Evolutionary conservation across 2,329 filamentous ascomycete genomes (phyloP), one percentile per base, ranked within the genome.

Genomic region (Fusarium redolens): DNA sequence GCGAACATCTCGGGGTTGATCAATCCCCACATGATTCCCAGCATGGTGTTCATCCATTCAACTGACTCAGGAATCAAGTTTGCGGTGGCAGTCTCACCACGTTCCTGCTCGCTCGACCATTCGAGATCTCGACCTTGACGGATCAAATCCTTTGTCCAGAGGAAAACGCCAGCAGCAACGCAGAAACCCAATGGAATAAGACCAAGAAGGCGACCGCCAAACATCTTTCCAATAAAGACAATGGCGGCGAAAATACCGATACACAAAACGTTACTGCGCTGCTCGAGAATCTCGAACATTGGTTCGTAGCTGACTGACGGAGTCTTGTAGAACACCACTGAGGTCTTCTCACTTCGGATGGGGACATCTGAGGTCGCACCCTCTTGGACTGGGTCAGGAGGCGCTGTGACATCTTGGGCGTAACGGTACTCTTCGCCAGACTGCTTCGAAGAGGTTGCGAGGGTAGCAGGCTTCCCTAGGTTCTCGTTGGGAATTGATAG

Each of bases 1-100:
- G 90, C 86, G 81, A 99, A 96, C 93, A 98, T 97, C 47, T 98
- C 96, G 0, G 96, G 96, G 78, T 98, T 97, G 72, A 98, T 91
- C 7, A 98, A 85, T 1, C 94, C 93, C 96, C 96, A 99, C 47
- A 96, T 87, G 45, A 97, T 89, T 4, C 89, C 90, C 7, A 98
- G 82, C 56, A 96, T 89, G 0, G 93, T 95, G 81, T 99, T 99
- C 89, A 99, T 92, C 96, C 96, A 98, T 69, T 95, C 92, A 11
- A 97, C 95, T 1, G 93, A 97, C 82, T 98, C 96, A 0, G 96
- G 96, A 11, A 98, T 92, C 33, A 98, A 85, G 77, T 98, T 98
- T 35, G 92, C 91, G 5, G 93, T 94, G 2, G 96, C 94, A 81
- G 91, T 95, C 83, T 96, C 89, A 7, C 96, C 96, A 65, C 96